phyloP scores from a whole-genome alignment of 169 alveolate species.

The Theileria orientalis region DNA sequence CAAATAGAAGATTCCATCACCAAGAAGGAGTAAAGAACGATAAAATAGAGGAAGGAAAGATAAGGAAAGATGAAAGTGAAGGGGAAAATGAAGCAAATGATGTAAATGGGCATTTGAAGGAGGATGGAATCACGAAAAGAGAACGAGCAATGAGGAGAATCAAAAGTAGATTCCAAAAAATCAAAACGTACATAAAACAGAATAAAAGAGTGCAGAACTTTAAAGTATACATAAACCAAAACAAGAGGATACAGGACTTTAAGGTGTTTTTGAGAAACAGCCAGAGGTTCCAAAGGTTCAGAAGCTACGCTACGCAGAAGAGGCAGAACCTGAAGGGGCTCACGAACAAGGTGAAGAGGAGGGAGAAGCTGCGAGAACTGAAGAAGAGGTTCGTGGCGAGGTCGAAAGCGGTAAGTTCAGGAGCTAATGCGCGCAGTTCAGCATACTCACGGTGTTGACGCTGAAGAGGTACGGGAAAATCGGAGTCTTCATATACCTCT shows the following conservation, averaged over 20 bases:
- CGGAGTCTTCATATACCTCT: constrained; percentile 55
- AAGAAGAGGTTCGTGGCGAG: constrained; percentile 15
- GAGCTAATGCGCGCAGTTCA: constrained; percentile 21
- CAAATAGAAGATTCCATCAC: not conserved
- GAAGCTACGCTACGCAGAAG: constrained; percentile 22
- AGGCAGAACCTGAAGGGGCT: constrained; percentile 30
- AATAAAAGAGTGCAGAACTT: constrained; percentile 1
- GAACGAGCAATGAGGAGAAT: not conserved
- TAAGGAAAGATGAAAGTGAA: not conserved
- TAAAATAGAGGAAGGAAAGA: not conserved
- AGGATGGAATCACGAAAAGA: not conserved
- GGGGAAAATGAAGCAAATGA: not conserved
- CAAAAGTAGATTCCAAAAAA: constrained; percentile 8
- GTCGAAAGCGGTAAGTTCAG: constrained; percentile 45
- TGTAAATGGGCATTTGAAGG: not conserved
- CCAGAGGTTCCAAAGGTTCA: constrained; percentile 4
- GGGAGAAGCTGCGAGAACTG: constrained; percentile 22
- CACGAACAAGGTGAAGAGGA: constrained; percentile 26
- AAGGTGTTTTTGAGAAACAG: constrained; percentile 5
- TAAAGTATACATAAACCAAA: not conserved
- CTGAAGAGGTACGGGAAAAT: constrained; percentile 63
- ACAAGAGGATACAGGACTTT: not conserved
- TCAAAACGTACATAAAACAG: not conserved
- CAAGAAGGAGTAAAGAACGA: not conserved
- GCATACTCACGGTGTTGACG: constrained; percentile 43